Conservation (phyloP, 2,329 filamentous ascomycete genomes). For the Fusarium ambrosium region DNA sequence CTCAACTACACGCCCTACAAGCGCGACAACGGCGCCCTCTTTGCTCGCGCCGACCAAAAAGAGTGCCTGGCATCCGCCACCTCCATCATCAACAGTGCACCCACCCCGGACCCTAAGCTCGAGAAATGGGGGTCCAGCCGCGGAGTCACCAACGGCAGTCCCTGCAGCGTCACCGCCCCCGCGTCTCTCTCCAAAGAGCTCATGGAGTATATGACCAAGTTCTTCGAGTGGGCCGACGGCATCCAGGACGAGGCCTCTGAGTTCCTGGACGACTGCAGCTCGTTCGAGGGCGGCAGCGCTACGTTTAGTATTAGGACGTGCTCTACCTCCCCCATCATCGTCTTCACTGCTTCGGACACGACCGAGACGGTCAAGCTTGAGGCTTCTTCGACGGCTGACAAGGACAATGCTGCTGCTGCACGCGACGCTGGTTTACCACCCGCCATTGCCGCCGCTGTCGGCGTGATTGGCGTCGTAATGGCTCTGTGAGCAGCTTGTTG, state of each 20-base stretch:
- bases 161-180: constrained; percentile 4
- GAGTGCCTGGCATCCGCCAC: neutral
- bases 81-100: neutral
- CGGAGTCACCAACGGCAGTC: neutral
- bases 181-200: constrained; percentile 3
- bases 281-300: neutral
- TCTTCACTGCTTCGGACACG: neutral
- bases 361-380: constrained; percentile 1
- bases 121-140: neutral
- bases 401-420: neutral
- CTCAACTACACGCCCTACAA: constrained; percentile 8
- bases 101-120: neutral
- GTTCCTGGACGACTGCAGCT: neutral
- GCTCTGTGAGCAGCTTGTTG: neutral
- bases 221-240: neutral
- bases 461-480: neutral
- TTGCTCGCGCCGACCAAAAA: neutral
- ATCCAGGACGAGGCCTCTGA: neutral
- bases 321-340: neutral
- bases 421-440: neutral
- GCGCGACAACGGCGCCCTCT: neutral
- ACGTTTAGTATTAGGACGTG: neutral
- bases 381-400: neutral
- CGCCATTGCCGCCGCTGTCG: neutral
- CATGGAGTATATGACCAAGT: constrained; percentile 4